Evolutionary conservation across 1,139 yeast species (phyloP).

Genomic region (Yamadazyma aaseri): DNA sequence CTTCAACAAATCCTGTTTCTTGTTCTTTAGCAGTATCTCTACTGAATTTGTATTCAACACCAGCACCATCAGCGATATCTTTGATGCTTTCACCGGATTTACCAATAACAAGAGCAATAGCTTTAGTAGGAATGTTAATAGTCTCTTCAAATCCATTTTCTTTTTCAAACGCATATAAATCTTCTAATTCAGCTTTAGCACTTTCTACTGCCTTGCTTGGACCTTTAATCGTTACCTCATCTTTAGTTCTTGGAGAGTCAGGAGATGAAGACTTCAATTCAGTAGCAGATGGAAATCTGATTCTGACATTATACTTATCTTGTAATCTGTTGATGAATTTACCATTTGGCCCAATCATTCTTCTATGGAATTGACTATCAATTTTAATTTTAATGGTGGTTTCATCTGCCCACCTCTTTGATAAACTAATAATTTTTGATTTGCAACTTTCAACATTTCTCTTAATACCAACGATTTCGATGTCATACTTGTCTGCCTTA

Average conservation of each 20-base stretch:
- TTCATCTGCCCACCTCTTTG: constrained; percentile 85
- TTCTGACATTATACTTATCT: constrained; percentile 81
- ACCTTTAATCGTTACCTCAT: constrained; percentile 81
- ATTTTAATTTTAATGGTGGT: constrained; percentile 60
- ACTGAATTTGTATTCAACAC: constrained; percentile 68
- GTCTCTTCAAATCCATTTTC: constrained; percentile 75
- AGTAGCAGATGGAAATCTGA: constrained; percentile 64
- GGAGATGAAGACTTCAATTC: constrained; percentile 23
- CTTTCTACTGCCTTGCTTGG: constrained; percentile 87
- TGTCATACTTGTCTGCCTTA: constrained; percentile 50
- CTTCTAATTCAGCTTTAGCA: constrained; percentile 84
- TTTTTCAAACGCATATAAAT: constrained; percentile 79
- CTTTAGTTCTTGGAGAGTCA: constrained; percentile 44
- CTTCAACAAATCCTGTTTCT: constrained; percentile 47
- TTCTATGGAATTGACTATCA: constrained; percentile 77
- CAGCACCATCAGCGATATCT: constrained; percentile 77
- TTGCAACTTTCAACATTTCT: constrained; percentile 78
- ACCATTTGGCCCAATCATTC: constrained; percentile 84
- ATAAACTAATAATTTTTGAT: constrained; percentile 52
- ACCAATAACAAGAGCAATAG: constrained; percentile 85
- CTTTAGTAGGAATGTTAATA: constrained; percentile 65
- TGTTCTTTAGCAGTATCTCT: constrained; percentile 47
- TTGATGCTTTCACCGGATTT: constrained; percentile 82
- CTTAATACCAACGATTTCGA: constrained; percentile 73
- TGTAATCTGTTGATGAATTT: constrained; percentile 80